phyloP scores from a whole-genome alignment of 306 rosid species.

The Vachellia collinsii region DNA sequence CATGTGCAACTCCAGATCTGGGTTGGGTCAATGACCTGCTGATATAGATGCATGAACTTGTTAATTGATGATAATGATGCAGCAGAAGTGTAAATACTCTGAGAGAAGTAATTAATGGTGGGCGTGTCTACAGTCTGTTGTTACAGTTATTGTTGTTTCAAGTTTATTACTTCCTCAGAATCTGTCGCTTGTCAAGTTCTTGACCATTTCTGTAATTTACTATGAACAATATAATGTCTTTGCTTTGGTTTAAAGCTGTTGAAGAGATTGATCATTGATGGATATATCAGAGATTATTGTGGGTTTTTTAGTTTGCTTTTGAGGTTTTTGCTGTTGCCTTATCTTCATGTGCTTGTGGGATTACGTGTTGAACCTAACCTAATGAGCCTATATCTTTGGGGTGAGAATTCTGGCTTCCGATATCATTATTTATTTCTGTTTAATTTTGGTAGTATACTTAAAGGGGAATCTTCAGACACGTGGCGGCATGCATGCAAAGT shows the following conservation, averaged over 20 bases:
- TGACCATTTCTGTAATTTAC: conserved; percentile 32
- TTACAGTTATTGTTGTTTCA: conserved; percentile 26
- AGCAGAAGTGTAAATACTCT: conserved; percentile 51
- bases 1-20: conserved; percentile 62
- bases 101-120: conserved; percentile 22
- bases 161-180: conserved; percentile 27
- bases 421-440: conserved; percentile 20
- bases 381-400: neutral
- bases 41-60: conserved; percentile 47
- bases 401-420: neutral
- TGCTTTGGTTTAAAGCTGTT: conserved; percentile 25
- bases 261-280: neutral
- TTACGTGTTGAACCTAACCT: conserved; percentile 20
- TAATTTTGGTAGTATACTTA: neutral
- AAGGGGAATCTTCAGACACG: conserved; percentile 37
- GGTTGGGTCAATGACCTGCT: conserved; percentile 93
- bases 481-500: conserved; percentile 44
- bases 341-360: neutral
- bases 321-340: neutral
- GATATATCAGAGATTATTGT: neutral
- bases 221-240: neutral
- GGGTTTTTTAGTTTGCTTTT: neutral
- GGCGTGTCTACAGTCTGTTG: conserved; percentile 20
- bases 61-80: neutral
- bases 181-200: conserved; percentile 22